Evolutionary conservation across 106 monocot species (phyloP).

Genomic region (Dioscorea zingiberensis): DNA sequence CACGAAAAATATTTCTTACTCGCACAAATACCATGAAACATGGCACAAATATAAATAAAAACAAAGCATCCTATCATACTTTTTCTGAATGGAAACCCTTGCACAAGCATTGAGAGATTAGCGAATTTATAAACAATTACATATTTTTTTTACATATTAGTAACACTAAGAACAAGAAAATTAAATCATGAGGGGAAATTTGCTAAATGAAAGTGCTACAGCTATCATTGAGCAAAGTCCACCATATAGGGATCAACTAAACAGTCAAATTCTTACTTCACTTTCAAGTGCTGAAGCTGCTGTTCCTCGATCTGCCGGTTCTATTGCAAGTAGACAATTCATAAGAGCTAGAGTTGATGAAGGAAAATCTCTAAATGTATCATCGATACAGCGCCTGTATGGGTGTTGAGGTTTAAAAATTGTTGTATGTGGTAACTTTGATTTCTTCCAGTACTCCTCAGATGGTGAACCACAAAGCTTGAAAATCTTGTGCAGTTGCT

Average conservation of each 20-base stretch:
- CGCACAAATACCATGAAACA: too few species aligned
- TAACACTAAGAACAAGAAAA: too few species aligned
- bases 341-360: slow-evolving; percentile 33
- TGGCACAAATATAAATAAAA: too few species aligned
- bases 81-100: too few species aligned
- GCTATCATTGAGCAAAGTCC: not conserved
- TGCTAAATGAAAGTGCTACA: too few species aligned
- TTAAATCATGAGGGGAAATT: too few species aligned
- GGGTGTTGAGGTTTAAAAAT: slow-evolving; percentile 32
- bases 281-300: slow-evolving; percentile 28
- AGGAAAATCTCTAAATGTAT: slow-evolving; percentile 33
- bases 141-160: too few species aligned
- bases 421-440: slow-evolving; percentile 23
- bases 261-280: slow-evolving; percentile 11
- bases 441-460: slow-evolving; percentile 32
- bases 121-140: too few species aligned
- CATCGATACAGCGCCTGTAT: slow-evolving; percentile 20
- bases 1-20: too few species aligned
- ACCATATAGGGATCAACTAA: not conserved
- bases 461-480: slow-evolving; percentile 42
- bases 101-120: too few species aligned
- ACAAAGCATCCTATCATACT: too few species aligned
- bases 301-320: slow-evolving; percentile 26
- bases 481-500: slow-evolving; percentile 36
- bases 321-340: slow-evolving; percentile 29